Evolutionary conservation across 2,329 filamentous ascomycete species (phyloP).

Genomic region (Cordyceps cateniannulata): DNA sequence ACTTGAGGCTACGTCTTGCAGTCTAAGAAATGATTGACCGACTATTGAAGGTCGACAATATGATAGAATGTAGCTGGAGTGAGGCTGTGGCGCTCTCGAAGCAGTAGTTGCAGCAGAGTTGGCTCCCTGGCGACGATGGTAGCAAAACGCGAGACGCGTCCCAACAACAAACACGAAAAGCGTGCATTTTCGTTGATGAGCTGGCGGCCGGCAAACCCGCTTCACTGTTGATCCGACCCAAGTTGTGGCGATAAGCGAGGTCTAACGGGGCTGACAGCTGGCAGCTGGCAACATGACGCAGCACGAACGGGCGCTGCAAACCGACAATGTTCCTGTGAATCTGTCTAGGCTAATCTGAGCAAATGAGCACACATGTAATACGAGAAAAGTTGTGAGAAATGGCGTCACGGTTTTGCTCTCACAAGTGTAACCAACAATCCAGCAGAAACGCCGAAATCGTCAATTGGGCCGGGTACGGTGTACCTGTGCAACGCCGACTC

Average conservation of each 20-base stretch:
- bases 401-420: not conserved
- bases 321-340: not conserved
- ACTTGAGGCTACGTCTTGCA: not conserved
- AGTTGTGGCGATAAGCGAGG: not conserved
- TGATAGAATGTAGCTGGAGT: not conserved
- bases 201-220: not conserved
- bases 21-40: not conserved
- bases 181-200: not conserved
- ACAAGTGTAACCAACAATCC: not conserved
- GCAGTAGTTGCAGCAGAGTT: not conserved
- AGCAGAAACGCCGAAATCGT: not conserved
- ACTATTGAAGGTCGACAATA: too few species aligned
- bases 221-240: not conserved
- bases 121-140: not conserved
- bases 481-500: not conserved
- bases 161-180: constrained; percentile 7
- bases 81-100: not conserved
- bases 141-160: constrained; percentile 7
- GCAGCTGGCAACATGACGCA: not conserved
- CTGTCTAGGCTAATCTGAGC: not conserved
- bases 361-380: not conserved
- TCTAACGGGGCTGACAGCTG: constrained; percentile 3
- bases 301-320: not conserved
- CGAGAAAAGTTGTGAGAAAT: not conserved
- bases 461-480: not conserved